Conservation (phyloP, 192 early-diverging fungal species). For the Powellomyces hirtus region DNA sequence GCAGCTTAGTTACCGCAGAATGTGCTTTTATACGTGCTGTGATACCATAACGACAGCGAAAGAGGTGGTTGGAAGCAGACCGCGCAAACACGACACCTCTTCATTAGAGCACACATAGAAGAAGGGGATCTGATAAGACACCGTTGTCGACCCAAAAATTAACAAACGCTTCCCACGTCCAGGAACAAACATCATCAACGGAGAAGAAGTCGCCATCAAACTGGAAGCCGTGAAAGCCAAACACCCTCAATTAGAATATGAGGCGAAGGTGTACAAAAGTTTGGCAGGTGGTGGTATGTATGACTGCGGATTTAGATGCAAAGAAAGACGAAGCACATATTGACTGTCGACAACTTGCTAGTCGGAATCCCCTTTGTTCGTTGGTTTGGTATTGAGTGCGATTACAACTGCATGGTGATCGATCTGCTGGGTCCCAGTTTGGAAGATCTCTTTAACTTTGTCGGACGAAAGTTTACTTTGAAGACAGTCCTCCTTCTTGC, state of each 20-base stretch:
- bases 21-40: too few relatives aligned
- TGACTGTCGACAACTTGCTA: too few relatives aligned
- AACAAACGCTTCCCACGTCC: background rate
- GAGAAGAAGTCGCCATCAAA: constrained; percentile 98
- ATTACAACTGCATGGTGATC: constrained; percentile 66
- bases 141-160: background rate
- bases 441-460: constrained; percentile 68
- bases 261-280: constrained; percentile 92
- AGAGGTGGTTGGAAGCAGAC: too few relatives aligned
- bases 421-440: constrained; percentile 60
- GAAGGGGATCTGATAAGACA: too few relatives aligned
- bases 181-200: constrained; percentile 84
- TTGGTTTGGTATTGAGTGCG: constrained; percentile 56
- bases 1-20: too few relatives aligned
- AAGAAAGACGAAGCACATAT: too few relatives aligned
- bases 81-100: too few relatives aligned
- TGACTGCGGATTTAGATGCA: background rate
- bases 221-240: constrained; percentile 91
- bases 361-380: constrained; percentile 67
- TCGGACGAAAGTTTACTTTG: constrained; percentile 59
- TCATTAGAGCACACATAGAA: too few relatives aligned
- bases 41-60: too few relatives aligned
- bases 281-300: constrained; percentile 78
- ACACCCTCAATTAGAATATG: constrained; percentile 97
- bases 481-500: constrained; percentile 63